These are phyloP conservation scores for Exophiala alcalophila DNA, from an alignment of 2,329 filamentous ascomycete genomes.

Conservation along the genomic window DNA sequence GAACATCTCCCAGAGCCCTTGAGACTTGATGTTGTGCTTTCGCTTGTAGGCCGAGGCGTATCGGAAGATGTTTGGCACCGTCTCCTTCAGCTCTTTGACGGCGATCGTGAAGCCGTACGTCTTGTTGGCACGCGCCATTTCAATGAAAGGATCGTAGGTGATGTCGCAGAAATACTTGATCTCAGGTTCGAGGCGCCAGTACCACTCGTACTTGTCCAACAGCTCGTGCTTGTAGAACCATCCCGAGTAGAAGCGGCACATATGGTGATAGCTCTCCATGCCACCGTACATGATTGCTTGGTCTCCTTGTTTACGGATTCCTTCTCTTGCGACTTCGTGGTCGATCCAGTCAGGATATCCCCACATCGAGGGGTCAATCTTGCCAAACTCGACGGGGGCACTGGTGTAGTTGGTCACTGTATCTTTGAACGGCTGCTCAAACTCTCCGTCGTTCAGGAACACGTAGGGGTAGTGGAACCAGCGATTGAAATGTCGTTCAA, in stretches of 20 bases:
- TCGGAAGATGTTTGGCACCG: slow-evolving; percentile 96
- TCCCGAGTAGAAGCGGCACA: slow-evolving; percentile 99
- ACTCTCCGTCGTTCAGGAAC: slow-evolving; percentile 95
- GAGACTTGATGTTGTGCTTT: slow-evolving; percentile 80
- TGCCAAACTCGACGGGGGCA: slow-evolving; percentile 82
- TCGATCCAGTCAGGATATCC: slow-evolving; percentile 97
- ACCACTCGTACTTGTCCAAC: slow-evolving; percentile 97
- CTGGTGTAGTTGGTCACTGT: slow-evolving; percentile 89
- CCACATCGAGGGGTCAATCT: slow-evolving; percentile 88
- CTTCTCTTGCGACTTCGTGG: slow-evolving; percentile 87
- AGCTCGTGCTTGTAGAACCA: slow-evolving; percentile 98
- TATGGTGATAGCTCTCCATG: slow-evolving; percentile 97
- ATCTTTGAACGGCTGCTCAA: slow-evolving; percentile 91
- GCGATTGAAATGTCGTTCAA: slow-evolving; percentile 97
- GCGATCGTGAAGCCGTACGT: slow-evolving; percentile 99
- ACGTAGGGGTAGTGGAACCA: slow-evolving; percentile 99
- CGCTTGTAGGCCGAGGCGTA: slow-evolving; percentile 98
- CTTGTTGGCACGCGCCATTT: slow-evolving; percentile 93
- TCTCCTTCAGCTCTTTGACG: slow-evolving; percentile 95
- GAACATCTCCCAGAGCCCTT: slow-evolving; percentile 99
- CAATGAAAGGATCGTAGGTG: slow-evolving; percentile 94
- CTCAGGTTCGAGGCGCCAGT: slow-evolving; percentile 97
- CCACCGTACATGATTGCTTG: slow-evolving; percentile 98
- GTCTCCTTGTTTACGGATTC: slow-evolving; percentile 94
- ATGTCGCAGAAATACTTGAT: slow-evolving; percentile 99